Base-by-base conservation (phyloP, 2,329 filamentous ascomycete species). In the Chrysosporium queenslandicum region DNA sequence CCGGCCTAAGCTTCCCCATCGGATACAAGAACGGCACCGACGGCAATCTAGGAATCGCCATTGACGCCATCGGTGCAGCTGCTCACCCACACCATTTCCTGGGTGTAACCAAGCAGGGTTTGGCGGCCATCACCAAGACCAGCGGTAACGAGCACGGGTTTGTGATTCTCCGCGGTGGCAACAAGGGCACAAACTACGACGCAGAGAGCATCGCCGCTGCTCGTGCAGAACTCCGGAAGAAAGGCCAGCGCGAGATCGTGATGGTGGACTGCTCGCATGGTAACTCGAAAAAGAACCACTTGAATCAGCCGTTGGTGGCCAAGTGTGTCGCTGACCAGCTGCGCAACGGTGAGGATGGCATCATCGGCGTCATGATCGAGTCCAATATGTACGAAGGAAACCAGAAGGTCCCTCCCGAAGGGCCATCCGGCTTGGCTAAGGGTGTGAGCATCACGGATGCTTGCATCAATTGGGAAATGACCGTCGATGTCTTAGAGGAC, bases 1-100 rank as follows among this genome's bases (percentile, higher is more conserved):
- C 87, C 25, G 92, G 92, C 61, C 79, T 97, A 50, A 94, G 87
- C 53, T 97, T 96, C 84, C 92, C 92, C 20, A 90, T 98, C 60
- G 92, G 92, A 55, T 98, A 96, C 85, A 98, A 98, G 82, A 98
- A 98, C 72, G 92, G 92, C 56, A 98, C 92, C 21, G 92, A 98
- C 64, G 92, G 92, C 39, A 88, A 85, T 61, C 75, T 98, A 53
- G 82, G 81, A 25, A 90, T 97, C 18, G 90, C 91, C 18, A 94
- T 97, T 63, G 92, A 98, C 67, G 92, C 92, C 30, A 96, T 97
- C 67, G 92, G 91, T 55, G 83, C 87, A 21, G 71, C 73, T 4
- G 65, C 67, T 48, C 69, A 74, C 61, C 72, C 72, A 8, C 92
- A 98, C 71, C 91, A 96, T 76, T 98, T 98, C 77, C 86, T 98